Percentiles rank a stretch among this genome's conserved stretches.
These are phyloP conservation scores for Pichia scutulata DNA, from an alignment of 805 yeast species.

Conservation along the genomic window DNA sequence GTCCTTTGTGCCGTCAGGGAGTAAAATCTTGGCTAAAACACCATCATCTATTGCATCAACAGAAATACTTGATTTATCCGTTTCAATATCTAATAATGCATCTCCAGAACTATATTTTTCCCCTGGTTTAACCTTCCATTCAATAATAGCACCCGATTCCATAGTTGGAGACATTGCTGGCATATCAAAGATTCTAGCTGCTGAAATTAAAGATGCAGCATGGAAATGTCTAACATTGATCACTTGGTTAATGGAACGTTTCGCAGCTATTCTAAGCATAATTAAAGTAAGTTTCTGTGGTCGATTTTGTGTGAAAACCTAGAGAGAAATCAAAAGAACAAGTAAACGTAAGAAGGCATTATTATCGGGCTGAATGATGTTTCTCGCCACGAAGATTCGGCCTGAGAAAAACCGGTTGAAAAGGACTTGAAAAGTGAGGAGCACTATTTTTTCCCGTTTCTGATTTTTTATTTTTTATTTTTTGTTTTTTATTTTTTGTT, in stretches of 20 bases:
- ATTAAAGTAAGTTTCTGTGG: neutral
- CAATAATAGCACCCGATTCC: conserved; percentile 89
- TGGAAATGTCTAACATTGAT: conserved; percentile 24
- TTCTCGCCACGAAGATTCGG: neutral
- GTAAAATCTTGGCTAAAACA: conserved; percentile 64
- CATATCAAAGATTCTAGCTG: conserved; percentile 62
- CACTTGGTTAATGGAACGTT: neutral
- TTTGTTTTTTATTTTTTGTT: neutral
- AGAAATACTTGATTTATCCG: conserved; percentile 77
- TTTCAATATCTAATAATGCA: conserved; percentile 71
- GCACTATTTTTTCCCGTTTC: too few relatives aligned
- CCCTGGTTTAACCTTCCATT: conserved; percentile 80
- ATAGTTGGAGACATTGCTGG: conserved; percentile 99
- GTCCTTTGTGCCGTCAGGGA: conserved; percentile 69
- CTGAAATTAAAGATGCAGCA: conserved; percentile 19
- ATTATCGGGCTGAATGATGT: neutral
- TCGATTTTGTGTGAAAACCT: neutral
- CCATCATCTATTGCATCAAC: conserved; percentile 94
- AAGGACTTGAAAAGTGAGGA: neutral
- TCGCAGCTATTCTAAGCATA: neutral
- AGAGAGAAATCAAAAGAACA: neutral
- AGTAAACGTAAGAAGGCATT: neutral
- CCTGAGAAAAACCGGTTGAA: neutral
- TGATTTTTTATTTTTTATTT: neutral
- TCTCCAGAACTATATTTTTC: conserved; percentile 78